Percentiles rank a stretch among this genome's conserved stretches.
phyloP scores from a whole-genome alignment of 139 green algal genomes.

The Chlorella vulgaris region DNA sequence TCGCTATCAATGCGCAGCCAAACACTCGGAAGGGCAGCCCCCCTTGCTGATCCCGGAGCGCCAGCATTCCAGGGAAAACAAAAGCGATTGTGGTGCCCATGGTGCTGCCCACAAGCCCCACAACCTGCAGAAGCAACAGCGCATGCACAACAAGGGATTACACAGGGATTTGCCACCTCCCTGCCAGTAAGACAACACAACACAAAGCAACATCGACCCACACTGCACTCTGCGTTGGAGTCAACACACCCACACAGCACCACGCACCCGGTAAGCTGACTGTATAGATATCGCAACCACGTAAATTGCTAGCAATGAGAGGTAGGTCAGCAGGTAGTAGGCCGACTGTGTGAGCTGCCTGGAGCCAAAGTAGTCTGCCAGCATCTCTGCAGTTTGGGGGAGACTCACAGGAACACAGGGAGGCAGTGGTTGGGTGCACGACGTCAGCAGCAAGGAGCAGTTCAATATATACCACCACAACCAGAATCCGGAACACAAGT shows the following conservation, averaged over 20 bases:
- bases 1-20: conserved; percentile 4
- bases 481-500: no score
- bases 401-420: not conserved
- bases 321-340: conserved; percentile 31
- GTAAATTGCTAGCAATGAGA: conserved; percentile 16
- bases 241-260: not conserved
- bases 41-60: not conserved
- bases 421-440: no score
- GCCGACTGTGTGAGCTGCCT: not conserved
- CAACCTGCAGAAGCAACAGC: not conserved
- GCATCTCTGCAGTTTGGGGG: not conserved
- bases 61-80: conserved; percentile 39
- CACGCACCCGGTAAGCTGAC: conserved; percentile 19
- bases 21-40: not conserved
- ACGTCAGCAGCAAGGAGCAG: no score
- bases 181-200: not conserved
- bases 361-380: conserved; percentile 3
- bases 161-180: no score
- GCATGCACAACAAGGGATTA: not conserved
- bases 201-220: not conserved
- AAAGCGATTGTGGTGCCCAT: conserved; percentile 27
- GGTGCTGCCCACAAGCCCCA: conserved; percentile 19
- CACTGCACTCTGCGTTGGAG: no score
- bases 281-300: not conserved
- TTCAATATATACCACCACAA: no score